Conservation (phyloP, 257 asterid genomes). For the Apocynum venetum region DNA sequence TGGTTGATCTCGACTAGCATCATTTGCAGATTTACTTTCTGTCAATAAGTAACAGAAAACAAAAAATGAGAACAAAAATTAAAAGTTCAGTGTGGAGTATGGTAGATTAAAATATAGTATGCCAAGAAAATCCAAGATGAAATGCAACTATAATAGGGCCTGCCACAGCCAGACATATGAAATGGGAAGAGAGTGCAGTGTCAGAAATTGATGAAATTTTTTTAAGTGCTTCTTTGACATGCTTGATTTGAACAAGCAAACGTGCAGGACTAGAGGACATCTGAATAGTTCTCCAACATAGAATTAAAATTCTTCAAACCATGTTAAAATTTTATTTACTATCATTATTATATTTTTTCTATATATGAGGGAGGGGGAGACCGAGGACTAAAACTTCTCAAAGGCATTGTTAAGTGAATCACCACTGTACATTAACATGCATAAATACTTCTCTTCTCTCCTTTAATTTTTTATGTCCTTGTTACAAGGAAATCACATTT, state of each 20-base stretch:
- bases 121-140: neutral
- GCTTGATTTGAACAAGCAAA: neutral
- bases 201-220: neutral
- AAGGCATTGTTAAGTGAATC: neutral
- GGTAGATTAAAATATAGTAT: neutral
- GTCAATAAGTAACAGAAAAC: constrained; percentile 26
- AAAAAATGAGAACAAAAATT: constrained; percentile 21
- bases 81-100: neutral
- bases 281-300: neutral
- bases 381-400: neutral
- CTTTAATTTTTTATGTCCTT: neutral
- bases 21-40: constrained; percentile 70
- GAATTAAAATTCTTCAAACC: neutral
- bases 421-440: neutral
- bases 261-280: neutral
- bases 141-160: neutral
- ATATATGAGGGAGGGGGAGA: neutral
- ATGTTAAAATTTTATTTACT: neutral
- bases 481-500: neutral
- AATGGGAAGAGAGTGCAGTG: neutral
- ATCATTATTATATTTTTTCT: too few relatives aligned
- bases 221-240: neutral
- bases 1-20: constrained; percentile 62
- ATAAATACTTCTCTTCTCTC: neutral
- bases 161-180: too few relatives aligned